These are phyloP conservation scores for Pycnococcus provasolii DNA, from an alignment of 139 green algal species.

Conservation along the genomic window DNA sequence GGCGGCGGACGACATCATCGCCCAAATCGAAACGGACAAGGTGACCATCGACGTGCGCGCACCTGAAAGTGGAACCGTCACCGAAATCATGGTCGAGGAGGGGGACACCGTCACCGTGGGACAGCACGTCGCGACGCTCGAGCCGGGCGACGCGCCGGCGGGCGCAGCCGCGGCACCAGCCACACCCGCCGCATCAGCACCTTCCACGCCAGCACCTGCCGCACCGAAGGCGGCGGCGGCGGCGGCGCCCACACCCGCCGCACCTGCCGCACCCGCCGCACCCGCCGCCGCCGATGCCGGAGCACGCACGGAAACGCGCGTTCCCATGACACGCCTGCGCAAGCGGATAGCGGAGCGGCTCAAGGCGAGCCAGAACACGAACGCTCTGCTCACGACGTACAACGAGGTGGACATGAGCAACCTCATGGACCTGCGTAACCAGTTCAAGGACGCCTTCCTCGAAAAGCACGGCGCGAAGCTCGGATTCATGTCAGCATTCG, in stretches of 20 bases:
- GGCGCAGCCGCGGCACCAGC: constrained; percentile 4
- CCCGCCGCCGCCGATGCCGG: neutral
- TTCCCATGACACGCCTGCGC: constrained; percentile 91
- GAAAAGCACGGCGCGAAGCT: constrained; percentile 96
- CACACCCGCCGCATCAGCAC: constrained; percentile 1
- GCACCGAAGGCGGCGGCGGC: constrained; percentile 37
- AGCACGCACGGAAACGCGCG: constrained; percentile 39
- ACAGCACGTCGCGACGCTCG: constrained; percentile 59
- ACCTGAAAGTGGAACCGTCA: constrained; percentile 13
- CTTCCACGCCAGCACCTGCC: constrained; percentile 9
- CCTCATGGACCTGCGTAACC: constrained; percentile 36
- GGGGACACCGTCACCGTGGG: constrained; percentile 75
- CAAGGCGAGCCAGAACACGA: constrained; percentile 95
- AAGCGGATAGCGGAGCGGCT: constrained; percentile 80
- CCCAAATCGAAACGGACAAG: constrained; percentile 91
- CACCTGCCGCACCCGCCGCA: neutral
- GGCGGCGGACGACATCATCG: constrained; percentile 76
- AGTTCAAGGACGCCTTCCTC: constrained; percentile 84
- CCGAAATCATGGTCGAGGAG: constrained; percentile 44
- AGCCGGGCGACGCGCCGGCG: constrained; percentile 39
- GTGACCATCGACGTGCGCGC: constrained; percentile 33
- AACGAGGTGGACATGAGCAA: constrained; percentile 99
- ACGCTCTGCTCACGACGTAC: constrained; percentile 96
- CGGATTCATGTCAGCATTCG: constrained; percentile 97
- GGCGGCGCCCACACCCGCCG: constrained; percentile 6